Percentiles rank a stretch among this genome's conserved stretches.
Evolutionary conservation across 2,329 filamentous ascomycete species (phyloP).

Genomic region (Penicillium sp.): DNA sequence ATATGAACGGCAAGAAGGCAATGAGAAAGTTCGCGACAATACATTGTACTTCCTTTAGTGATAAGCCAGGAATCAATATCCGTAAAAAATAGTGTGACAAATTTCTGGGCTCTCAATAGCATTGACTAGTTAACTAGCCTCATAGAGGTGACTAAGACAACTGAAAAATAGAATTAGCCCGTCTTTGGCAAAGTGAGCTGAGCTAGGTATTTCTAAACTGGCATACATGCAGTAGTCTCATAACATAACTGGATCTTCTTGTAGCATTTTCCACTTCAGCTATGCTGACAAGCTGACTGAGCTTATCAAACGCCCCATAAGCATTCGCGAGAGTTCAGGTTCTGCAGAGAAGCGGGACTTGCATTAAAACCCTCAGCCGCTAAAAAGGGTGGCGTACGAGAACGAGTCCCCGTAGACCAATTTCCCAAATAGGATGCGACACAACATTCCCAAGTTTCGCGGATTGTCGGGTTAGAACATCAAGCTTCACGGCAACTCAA

Average conservation of each 20-base stretch:
- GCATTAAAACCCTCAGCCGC: background rate
- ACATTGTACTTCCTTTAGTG: too few relatives aligned
- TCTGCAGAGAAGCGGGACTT: background rate
- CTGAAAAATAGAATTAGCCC: background rate
- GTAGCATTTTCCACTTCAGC: background rate
- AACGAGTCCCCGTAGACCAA: background rate
- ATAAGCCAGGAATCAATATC: too few relatives aligned
- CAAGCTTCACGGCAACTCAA: background rate
- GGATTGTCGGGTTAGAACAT: background rate
- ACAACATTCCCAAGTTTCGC: background rate
- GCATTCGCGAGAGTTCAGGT: background rate
- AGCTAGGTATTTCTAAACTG: background rate
- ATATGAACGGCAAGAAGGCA: too few relatives aligned
- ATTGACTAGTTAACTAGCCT: too few relatives aligned
- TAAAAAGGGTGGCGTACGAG: background rate
- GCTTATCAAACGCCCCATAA: background rate
- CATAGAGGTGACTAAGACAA: background rate
- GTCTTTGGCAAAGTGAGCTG: background rate
- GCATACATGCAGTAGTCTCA: background rate
- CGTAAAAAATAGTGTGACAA: too few relatives aligned
- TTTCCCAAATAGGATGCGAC: background rate
- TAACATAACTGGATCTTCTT: background rate
- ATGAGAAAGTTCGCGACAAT: too few relatives aligned
- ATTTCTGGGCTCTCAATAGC: too few relatives aligned
- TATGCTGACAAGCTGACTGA: background rate